Percentiles rank a stretch among this genome's conserved stretches.
These are phyloP conservation scores for Pestalotiopsis sp. DNA, from an alignment of 2,329 filamentous ascomycete species.

Conservation along the genomic window DNA sequence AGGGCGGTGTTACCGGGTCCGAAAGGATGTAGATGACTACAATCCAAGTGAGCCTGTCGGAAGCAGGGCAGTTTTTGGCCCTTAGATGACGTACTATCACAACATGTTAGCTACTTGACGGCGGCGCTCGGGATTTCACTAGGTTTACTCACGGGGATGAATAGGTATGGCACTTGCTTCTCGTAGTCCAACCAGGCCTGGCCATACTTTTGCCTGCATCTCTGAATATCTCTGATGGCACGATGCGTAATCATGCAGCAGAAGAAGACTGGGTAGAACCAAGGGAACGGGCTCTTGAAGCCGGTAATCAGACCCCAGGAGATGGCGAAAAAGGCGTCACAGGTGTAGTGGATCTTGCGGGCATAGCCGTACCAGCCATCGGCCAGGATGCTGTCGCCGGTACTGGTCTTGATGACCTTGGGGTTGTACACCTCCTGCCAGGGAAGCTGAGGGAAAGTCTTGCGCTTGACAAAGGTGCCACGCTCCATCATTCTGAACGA, in stretches of 20 bases:
- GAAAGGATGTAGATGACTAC: neutral
- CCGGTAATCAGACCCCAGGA: conserved; percentile 56
- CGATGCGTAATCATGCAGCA: conserved; percentile 79
- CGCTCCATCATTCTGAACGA: conserved; percentile 82
- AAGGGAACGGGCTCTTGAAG: conserved; percentile 74
- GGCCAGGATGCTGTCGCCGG: conserved; percentile 76
- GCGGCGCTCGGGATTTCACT: neutral
- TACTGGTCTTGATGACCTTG: conserved; percentile 71
- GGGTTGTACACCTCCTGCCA: conserved; percentile 85
- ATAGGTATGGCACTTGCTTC: conserved; percentile 77
- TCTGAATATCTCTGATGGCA: conserved; percentile 73
- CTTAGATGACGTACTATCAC: conserved; percentile 3
- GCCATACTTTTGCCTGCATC: conserved; percentile 78
- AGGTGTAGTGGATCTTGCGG: conserved; percentile 62
- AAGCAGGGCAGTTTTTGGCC: neutral
- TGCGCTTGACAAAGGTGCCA: conserved; percentile 70
- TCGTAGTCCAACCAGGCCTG: conserved; percentile 83
- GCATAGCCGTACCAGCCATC: conserved; percentile 85
- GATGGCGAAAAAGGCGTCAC: conserved; percentile 51
- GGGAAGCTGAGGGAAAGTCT: conserved; percentile 87
- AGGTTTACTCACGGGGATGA: conserved; percentile 56
- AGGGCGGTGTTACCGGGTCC: neutral
- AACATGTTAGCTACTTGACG: neutral
- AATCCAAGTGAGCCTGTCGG: neutral
- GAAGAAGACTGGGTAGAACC: conserved; percentile 89